Evolutionary conservation across 768 basidiomycete genomes (phyloP).

Genomic region (Boletus patriciae): DNA sequence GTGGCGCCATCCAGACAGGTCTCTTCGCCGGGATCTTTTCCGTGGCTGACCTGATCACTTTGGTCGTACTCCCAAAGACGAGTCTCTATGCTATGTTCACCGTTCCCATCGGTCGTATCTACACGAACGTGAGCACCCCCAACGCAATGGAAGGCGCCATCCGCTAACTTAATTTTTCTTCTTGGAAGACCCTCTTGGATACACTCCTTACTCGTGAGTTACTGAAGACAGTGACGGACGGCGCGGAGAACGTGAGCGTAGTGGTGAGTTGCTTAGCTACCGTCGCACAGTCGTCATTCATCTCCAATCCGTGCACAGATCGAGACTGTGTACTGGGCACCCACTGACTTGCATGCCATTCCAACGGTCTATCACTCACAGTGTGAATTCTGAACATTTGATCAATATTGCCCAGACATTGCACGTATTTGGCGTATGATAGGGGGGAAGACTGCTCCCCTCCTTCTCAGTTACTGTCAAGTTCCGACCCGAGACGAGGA

Average conservation of each 20-base stretch:
- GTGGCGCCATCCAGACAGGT: constrained; percentile 3
- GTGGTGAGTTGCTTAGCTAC: background rate
- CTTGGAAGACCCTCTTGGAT: constrained; percentile 8
- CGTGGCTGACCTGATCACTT: constrained; percentile 43
- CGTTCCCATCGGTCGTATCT: constrained; percentile 43
- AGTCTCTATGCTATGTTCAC: constrained; percentile 41
- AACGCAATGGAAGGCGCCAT: background rate
- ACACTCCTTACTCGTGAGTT: constrained; percentile 6
- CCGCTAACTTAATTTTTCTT: background rate
- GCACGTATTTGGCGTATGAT: too few species aligned
- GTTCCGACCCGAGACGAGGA: too few species aligned
- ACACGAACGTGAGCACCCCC: constrained; percentile 44
- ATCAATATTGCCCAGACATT: too few species aligned
- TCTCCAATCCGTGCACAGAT: background rate
- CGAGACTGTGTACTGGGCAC: too few species aligned
- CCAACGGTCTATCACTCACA: too few species aligned
- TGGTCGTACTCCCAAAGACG: constrained; percentile 29
- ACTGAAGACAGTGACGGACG: background rate
- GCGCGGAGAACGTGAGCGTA: background rate
- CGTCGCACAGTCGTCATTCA: background rate
- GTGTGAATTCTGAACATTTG: too few species aligned
- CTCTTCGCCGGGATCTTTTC: background rate
- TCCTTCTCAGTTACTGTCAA: too few species aligned
- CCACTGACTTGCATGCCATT: too few species aligned
- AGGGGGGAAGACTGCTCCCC: too few species aligned